Percentiles rank a stretch among this genome's conserved stretches.
These are phyloP conservation scores for Microbotryum intermedium DNA, from an alignment of 1,284 basidiomycete genomes.

Conservation along the genomic window DNA sequence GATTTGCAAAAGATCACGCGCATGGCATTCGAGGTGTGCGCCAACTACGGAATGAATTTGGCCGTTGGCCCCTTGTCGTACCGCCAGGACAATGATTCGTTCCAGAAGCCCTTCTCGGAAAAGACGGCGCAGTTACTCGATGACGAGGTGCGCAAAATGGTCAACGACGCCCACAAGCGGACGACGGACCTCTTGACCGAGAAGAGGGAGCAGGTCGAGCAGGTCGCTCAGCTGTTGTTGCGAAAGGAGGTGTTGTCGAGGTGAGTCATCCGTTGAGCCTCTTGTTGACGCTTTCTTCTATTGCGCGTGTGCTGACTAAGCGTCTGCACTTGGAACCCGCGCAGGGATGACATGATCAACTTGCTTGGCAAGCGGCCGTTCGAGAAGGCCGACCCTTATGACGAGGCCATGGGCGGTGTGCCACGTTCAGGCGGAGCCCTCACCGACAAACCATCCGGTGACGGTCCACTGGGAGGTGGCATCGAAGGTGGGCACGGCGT, in stretches of 20 bases:
- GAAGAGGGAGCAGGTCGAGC: slow-evolving; percentile 82
- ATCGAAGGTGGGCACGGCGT: slow-evolving; percentile 15
- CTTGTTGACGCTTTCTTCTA: background rate
- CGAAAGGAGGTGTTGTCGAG: slow-evolving; percentile 91
- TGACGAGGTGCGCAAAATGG: slow-evolving; percentile 83
- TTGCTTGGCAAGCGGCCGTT: slow-evolving; percentile 81
- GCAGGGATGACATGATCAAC: slow-evolving; percentile 73
- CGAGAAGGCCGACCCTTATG: slow-evolving; percentile 34
- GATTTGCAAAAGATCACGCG: slow-evolving; percentile 80
- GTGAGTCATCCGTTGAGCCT: slow-evolving; percentile 42
- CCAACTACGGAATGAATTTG: slow-evolving; percentile 78
- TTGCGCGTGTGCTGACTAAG: background rate
- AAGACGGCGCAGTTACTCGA: slow-evolving; percentile 92
- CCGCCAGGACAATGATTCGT: slow-evolving; percentile 70
- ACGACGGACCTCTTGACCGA: slow-evolving; percentile 74
- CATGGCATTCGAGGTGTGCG: slow-evolving; percentile 84
- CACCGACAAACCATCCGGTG: too few relatives aligned
- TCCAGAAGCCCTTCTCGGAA: slow-evolving; percentile 98
- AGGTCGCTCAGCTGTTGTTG: slow-evolving; percentile 80
- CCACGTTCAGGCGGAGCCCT: background rate
- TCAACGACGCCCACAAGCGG: slow-evolving; percentile 74
- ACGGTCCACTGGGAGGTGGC: too few relatives aligned
- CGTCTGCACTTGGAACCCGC: slow-evolving; percentile 27
- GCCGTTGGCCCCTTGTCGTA: slow-evolving; percentile 94
- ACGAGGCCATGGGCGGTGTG: slow-evolving; percentile 7